Percentiles rank a stretch among this genome's conserved stretches.
Evolutionary conservation across 2,329 filamentous ascomycete genomes (phyloP).

Genomic region (Metarhizium humberi): DNA sequence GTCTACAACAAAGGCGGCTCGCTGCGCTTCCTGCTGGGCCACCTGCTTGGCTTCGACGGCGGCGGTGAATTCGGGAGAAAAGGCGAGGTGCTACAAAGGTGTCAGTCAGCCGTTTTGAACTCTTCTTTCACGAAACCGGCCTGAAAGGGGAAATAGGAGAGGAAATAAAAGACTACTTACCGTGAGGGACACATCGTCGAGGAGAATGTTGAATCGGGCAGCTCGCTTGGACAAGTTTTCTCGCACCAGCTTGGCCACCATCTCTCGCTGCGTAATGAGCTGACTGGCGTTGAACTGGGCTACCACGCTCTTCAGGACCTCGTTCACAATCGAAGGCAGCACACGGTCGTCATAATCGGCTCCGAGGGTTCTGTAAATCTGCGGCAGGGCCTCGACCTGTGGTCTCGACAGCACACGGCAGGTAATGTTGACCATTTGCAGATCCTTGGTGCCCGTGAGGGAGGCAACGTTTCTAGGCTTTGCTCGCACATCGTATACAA

Average conservation of each 20-base stretch:
- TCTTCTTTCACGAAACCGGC: background rate
- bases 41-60: conserved; percentile 68
- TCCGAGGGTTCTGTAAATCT: conserved; percentile 94
- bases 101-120: background rate
- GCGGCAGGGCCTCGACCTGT: conserved; percentile 76
- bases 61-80: conserved; percentile 65
- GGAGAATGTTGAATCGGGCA: conserved; percentile 90
- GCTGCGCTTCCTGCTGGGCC: conserved; percentile 86
- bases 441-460: conserved; percentile 94
- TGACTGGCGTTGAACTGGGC: conserved; percentile 98
- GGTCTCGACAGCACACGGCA: conserved; percentile 96
- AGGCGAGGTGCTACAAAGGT: conserved; percentile 51
- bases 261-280: conserved; percentile 97
- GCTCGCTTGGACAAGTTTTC: conserved; percentile 89
- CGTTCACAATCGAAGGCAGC: conserved; percentile 94
- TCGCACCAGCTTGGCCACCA: conserved; percentile 80
- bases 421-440: conserved; percentile 99
- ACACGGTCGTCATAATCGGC: conserved; percentile 96
- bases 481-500: conserved; percentile 95
- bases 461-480: conserved; percentile 96
- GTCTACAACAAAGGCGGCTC: conserved; percentile 95
- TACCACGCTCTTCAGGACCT: conserved; percentile 96
- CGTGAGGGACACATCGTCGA: conserved; percentile 95
- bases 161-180: conserved; percentile 38
- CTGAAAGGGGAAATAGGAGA: background rate